phyloP scores from a whole-genome alignment of 805 yeast genomes.

The Huiozyma sinensis region DNA sequence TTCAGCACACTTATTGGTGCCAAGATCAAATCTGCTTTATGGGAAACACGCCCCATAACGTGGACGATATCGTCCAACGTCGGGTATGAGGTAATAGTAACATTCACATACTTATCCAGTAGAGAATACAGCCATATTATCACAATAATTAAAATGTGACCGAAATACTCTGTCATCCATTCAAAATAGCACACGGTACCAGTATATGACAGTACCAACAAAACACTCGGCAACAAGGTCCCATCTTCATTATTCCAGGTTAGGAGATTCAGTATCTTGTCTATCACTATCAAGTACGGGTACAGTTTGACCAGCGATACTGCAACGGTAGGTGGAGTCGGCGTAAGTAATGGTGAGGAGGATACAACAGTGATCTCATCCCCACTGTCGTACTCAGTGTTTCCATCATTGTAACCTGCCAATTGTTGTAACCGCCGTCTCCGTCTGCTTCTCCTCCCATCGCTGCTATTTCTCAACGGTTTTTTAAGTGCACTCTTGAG shows the following conservation, averaged over 20 bases:
- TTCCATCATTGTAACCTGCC: no score
- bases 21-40: constrained; percentile 64
- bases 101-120: constrained; percentile 44
- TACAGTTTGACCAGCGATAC: constrained; percentile 72
- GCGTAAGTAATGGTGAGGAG: constrained; percentile 72
- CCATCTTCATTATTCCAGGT: constrained; percentile 87
- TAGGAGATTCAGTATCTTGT: constrained; percentile 55
- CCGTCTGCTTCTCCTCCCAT: neutral
- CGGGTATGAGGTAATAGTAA: constrained; percentile 56
- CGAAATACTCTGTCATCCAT: constrained; percentile 63
- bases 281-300: constrained; percentile 69
- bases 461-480: no score
- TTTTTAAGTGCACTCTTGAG: neutral
- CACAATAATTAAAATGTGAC: constrained; percentile 64
- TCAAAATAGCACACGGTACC: constrained; percentile 69
- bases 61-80: constrained; percentile 82
- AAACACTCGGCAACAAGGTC: constrained; percentile 63
- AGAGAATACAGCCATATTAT: constrained; percentile 49
- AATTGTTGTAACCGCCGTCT: neutral
- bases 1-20: constrained; percentile 70
- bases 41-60: constrained; percentile 60
- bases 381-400: neutral
- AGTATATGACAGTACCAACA: constrained; percentile 32
- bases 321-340: constrained; percentile 87
- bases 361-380: constrained; percentile 1